Evolutionary conservation across 371 early-diverging fungal species (phyloP), one percentile per base, ranked within the genome.

Genomic region (Gilbertella persicaria): DNA sequence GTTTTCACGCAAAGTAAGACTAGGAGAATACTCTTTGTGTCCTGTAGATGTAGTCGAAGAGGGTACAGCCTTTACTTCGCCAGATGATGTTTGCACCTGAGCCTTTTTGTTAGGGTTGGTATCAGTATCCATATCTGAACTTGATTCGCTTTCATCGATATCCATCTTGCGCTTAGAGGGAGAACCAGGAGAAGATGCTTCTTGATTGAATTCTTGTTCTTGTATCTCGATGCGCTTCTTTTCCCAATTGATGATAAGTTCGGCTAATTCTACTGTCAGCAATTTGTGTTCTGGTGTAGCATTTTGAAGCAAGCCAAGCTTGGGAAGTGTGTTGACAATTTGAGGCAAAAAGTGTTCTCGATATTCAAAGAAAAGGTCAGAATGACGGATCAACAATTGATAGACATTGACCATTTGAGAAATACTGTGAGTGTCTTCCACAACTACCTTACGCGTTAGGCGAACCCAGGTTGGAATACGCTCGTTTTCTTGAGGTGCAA

Each of bases 221-320:
- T 49, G 51, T 26, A 45, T 8, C 29, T 45, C 51, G 10, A 46
- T 51, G 8, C 86, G 80, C 20, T 67, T 77, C 23, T 73, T 73
- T 47, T 97, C 94, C 99, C 99, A 98, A 44, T 82, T 82, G 21
- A 94, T 64, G 30, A 98, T 84, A 47, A 97, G 71, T 21, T 94
- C 94, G 9, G 90, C 83, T n/a, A 98, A 74, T 50, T 97, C 97
- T 13, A 96, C 81, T 0, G 97, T 90, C 43, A 98, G 64, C 1
- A 86, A 58, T 49, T 92, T 81, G 20, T 96, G 91, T 58, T 98
- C 99, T 0, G 87, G 76, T 3, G 93, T 93, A 0, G 94, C 85
- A 51, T 80, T 93, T 50, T 89, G 86, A 0, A 93, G 75, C 12
- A 97, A 65, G 21, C 94, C 94, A 54, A 99, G 81, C 50, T 89